phyloP scores from a whole-genome alignment of 2,329 filamentous ascomycete species.

The Monilinia aucupariae region DNA sequence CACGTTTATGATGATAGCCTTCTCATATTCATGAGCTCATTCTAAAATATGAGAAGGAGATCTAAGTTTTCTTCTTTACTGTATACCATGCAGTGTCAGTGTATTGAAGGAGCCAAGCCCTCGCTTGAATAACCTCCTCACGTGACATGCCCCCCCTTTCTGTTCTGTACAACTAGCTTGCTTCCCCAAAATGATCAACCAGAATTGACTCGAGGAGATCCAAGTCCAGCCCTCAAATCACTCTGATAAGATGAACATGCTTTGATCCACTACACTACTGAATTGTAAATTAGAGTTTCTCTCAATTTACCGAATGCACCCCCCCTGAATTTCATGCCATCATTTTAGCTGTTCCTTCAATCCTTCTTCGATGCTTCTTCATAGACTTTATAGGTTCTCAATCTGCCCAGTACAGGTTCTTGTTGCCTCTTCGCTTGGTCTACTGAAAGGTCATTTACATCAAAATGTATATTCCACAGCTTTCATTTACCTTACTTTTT shows the following conservation, averaged over 20 bases:
- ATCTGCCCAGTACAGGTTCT: no score
- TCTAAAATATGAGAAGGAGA: background rate
- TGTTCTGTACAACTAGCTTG: no score
- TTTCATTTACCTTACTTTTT: background rate
- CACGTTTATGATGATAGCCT: background rate
- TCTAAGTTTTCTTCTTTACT: background rate
- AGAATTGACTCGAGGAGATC: accelerated
- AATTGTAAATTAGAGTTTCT: background rate
- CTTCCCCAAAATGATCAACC: no score
- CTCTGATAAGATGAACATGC: no score
- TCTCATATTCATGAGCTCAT: background rate
- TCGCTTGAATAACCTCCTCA: background rate
- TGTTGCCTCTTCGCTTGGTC: no score
- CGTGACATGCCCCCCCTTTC: background rate
- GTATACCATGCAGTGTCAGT: background rate
- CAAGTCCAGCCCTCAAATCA: background rate
- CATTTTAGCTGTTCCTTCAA: background rate
- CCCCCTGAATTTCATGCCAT: accelerated
- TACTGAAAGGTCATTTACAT: no score
- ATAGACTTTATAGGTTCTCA: no score
- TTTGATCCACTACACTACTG: no score
- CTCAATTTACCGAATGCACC: accelerated
- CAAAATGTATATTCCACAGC: background rate
- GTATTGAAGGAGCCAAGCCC: no score
- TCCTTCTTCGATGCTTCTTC: background rate